phyloP scores from a whole-genome alignment of 2,329 filamentous ascomycete species.

The Cytospora schulzeri region DNA sequence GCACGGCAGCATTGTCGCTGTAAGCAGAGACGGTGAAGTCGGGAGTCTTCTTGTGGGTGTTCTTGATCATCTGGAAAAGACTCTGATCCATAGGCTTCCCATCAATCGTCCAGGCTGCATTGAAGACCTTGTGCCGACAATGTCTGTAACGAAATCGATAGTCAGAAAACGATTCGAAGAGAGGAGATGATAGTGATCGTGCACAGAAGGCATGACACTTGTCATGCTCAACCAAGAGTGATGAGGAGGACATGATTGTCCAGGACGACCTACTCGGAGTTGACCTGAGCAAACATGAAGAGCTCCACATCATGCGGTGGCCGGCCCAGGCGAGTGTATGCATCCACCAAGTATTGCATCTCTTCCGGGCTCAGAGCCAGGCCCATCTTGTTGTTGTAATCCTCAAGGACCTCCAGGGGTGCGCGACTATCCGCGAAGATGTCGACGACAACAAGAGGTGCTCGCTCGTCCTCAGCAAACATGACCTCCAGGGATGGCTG shows the following conservation, averaged over 20 bases:
- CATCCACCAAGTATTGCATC: conserved; percentile 91
- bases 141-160: conserved; percentile 49
- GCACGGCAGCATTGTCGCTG: conserved; percentile 95
- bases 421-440: conserved; percentile 66
- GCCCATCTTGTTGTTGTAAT: conserved; percentile 82
- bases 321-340: conserved; percentile 68
- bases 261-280: conserved; percentile 74
- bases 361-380: conserved; percentile 86
- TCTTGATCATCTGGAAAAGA: conserved; percentile 94
- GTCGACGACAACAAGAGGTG: conserved; percentile 72
- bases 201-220: conserved; percentile 19
- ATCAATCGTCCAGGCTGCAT: conserved; percentile 94
- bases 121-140: conserved; percentile 75
- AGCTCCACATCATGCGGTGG: conserved; percentile 87
- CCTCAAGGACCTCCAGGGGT: conserved; percentile 72
- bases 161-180: conserved; percentile 78
- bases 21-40: conserved; percentile 91
- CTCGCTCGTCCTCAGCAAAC: conserved; percentile 69
- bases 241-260: conserved; percentile 19
- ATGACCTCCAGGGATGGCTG: conserved; percentile 73
- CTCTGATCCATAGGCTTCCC: conserved; percentile 76
- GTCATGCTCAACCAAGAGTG: conserved; percentile 8
- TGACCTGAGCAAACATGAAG: conserved; percentile 99
- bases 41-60: conserved; percentile 84
- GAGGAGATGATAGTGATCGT: conserved; percentile 55